These are phyloP conservation scores for Coffea eugenioides DNA, from an alignment of 257 asterid species.

Conservation along the genomic window DNA sequence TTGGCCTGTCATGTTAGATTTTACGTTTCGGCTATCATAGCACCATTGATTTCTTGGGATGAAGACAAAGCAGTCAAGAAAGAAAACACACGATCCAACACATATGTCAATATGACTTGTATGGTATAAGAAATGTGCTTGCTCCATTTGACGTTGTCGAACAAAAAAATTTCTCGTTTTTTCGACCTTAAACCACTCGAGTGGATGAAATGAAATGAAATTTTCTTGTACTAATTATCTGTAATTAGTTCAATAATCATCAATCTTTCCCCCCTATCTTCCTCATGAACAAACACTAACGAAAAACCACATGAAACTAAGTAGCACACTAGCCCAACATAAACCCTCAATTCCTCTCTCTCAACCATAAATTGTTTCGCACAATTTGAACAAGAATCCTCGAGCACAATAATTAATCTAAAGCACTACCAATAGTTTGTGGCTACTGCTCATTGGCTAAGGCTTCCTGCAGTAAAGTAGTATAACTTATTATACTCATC, in stretches of 20 bases:
- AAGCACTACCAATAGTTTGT: background rate
- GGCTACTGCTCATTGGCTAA: conserved; percentile 5
- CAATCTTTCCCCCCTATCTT: conserved; percentile 9
- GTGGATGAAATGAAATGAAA: too few species aligned
- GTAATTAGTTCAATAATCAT: background rate
- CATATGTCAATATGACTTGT: too few species aligned
- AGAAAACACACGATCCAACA: background rate
- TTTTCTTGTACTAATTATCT: background rate
- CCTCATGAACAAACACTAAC: conserved; percentile 11
- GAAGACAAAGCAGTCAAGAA: background rate
- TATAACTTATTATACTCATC: background rate
- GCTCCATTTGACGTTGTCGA: background rate
- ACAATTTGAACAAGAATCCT: conserved; percentile 16
- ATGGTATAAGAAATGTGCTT: too few species aligned
- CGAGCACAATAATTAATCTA: background rate
- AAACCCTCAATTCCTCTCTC: background rate
- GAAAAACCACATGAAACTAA: background rate
- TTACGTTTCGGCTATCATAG: too few species aligned
- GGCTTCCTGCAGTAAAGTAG: background rate
- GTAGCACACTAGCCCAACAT: conserved; percentile 24
- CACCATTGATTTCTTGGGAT: too few species aligned
- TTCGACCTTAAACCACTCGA: too few species aligned
- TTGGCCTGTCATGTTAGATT: too few species aligned
- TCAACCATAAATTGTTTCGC: conserved; percentile 22
- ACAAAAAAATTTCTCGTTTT: background rate